Evolutionary conservation across 2,329 filamentous ascomycete species (phyloP), one percentile per base, ranked within the genome.

Genomic region (Chaetomiaceae sp.): DNA sequence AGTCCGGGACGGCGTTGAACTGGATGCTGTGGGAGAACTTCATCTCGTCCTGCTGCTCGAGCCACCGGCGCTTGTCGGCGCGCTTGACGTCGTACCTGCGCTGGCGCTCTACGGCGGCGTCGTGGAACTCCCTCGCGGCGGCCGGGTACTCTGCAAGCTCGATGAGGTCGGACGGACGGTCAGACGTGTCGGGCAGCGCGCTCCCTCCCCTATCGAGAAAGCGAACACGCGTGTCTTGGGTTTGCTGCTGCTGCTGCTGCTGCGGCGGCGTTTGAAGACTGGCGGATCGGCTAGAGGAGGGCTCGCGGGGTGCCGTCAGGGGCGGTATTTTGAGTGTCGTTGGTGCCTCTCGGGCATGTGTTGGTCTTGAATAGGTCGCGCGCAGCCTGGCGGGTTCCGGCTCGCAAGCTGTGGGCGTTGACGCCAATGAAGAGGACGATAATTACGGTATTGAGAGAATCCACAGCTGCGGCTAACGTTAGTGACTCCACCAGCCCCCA

Each of bases 11-110:
- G 54, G 93, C 90, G 73, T 98, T 98, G 72, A 98, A 98, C 74
- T 98, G 93, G 59, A 98, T 84, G 69, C 91, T 97, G 67, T 98
- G 93, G 15, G 91, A 97, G 76, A 98, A 98, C 83, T 97, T 97
- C 93, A 98, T 98, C 63, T 88, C 87, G 81, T 86, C 83, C 56
- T 75, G 78, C 58, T 83, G 74, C 58, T 86, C 79, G 60, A 90
- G 81, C 75, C 79, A 78, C 62, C 73, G 72, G 65, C 80, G 76
- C 73, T 89, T 89, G 65, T 76, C 72, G 56, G 68, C 67, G 60
- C 74, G 70, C 65, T 78, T 82, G 47, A 43, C 14, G 40, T 53
- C 45, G 47, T 53, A 45, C 43, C 30, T 46, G 40, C 20, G 48
- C 34, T 54, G 45, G 38, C 48, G 49, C 6, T 52, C 43, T 11